Evolutionary conservation across 768 basidiomycete genomes (phyloP), one percentile per base, ranked within the genome.

Genomic region (Xerocomus brunneocitrinus): DNA sequence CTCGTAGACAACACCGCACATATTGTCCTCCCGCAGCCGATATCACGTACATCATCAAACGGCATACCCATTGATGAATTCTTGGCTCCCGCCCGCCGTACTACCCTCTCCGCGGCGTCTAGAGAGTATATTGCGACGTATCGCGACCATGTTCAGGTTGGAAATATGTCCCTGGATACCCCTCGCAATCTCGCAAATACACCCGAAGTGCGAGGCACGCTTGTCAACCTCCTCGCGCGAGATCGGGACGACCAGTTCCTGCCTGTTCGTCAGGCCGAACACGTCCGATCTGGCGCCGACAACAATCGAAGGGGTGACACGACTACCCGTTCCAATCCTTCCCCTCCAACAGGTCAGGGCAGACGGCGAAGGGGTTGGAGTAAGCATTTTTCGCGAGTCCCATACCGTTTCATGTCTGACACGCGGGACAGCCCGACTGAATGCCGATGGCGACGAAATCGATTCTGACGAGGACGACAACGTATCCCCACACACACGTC

Each of bases 371-470:
- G 71, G 50, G 70, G 71, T 46, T 69, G 70, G 68, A 63, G 66
- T 71, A 54, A 50, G 70, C 49, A 22, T 10, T 58, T 53, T 41
- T 12, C 24, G 24, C n/a, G 19, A 47, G 19, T 19, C 32, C 2
- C 2, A 9, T 24, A 8, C 31, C 12, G 12, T 49, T 55, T 45
- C 32, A 31, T 46, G 31, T 57, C 52, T 64, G 42, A 58, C 49
- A 58, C 47, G 6, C 12, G 45, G 9, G 39, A 16, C 56, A 77
- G 74, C 71, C 12, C 67, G 68, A 34, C 58, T 76, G 3, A 67
- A 74, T 56, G 68, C 76, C 2, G 82, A 86, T 61, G 85, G 85
- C 0, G 79, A 86, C 55, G 83, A 85, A 62, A 77, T 85, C 52
- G 73, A 82, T 3, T 76, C 77, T 0, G 81, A 81, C 19, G 82